These are phyloP conservation scores for Hansenula lynferdii DNA, from an alignment of 1,139 yeast species.

Conservation along the genomic window DNA sequence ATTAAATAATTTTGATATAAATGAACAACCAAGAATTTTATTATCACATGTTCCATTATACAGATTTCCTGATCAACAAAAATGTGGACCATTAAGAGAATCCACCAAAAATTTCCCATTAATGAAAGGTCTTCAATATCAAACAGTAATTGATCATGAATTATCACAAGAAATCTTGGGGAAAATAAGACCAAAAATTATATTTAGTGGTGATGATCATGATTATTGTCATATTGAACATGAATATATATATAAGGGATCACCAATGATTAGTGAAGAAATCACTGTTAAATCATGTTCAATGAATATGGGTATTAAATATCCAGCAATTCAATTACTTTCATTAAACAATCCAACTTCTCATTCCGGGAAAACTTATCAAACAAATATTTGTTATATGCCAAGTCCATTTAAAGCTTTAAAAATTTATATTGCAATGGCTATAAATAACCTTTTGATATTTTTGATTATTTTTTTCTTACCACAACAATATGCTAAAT, in stretches of 20 bases:
- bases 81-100: conserved; percentile 71
- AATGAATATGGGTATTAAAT: conserved; percentile 85
- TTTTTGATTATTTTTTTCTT: conserved; percentile 12
- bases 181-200: conserved; percentile 54
- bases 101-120: conserved; percentile 59
- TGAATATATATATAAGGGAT: conserved; percentile 33
- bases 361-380: conserved; percentile 20
- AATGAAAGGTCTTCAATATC: conserved; percentile 70
- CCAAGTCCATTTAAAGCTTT: conserved; percentile 64
- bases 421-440: conserved; percentile 29
- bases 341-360: conserved; percentile 53
- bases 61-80: conserved; percentile 45
- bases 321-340: conserved; percentile 82
- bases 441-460: conserved; percentile 13
- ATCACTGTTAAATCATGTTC: conserved; percentile 85
- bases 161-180: conserved; percentile 53
- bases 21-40: conserved; percentile 56
- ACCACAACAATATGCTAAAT: conserved; percentile 15
- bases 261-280: conserved; percentile 48
- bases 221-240: conserved; percentile 86
- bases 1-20: conserved; percentile 22
- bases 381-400: conserved; percentile 61
- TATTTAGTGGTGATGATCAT: conserved; percentile 95
- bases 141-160: conserved; percentile 62
- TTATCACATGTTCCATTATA: conserved; percentile 78